These are phyloP conservation scores for Barnettozyma pratensis DNA, from an alignment of 805 yeast genomes.

Conservation along the genomic window DNA sequence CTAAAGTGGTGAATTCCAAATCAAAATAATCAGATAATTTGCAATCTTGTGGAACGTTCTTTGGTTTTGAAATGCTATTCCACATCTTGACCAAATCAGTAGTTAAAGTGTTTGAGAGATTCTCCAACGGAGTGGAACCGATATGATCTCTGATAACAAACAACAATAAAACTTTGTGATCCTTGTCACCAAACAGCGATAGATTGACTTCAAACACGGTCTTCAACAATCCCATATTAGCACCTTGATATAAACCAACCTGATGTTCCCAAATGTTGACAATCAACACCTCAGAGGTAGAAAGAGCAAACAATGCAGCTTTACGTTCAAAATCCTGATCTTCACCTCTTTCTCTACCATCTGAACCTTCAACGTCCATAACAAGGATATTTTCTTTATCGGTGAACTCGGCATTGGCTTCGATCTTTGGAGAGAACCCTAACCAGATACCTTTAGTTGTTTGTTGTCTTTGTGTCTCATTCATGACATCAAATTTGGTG, in stretches of 20 bases:
- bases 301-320: slow-evolving; percentile 89
- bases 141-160: slow-evolving; percentile 92
- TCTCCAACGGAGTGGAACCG: slow-evolving; percentile 77
- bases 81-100: slow-evolving; percentile 75
- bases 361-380: slow-evolving; percentile 98
- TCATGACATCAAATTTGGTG: slow-evolving; percentile 91
- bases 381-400: slow-evolving; percentile 45
- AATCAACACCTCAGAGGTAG: slow-evolving; percentile 86
- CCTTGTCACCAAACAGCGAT: slow-evolving; percentile 65
- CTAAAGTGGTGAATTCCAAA: slow-evolving; percentile 69
- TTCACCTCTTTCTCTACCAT: slow-evolving; percentile 96
- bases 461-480: slow-evolving; percentile 78
- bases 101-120: slow-evolving; percentile 61
- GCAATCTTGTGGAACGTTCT: slow-evolving; percentile 43
- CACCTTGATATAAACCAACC: slow-evolving; percentile 95
- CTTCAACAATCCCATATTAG: slow-evolving; percentile 90
- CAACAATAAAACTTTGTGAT: slow-evolving; percentile 61
- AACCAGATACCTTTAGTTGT: slow-evolving; percentile 86
- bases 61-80: slow-evolving; percentile 72
- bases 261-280: slow-evolving; percentile 97
- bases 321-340: slow-evolving; percentile 98
- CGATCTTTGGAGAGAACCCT: slow-evolving; percentile 47
- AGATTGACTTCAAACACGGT: slow-evolving; percentile 96
- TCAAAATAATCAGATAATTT: slow-evolving; percentile 76
- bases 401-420: slow-evolving; percentile 16